Evolutionary conservation across 768 basidiomycete species (phyloP).

Genomic region (Tulasnella sp.): DNA sequence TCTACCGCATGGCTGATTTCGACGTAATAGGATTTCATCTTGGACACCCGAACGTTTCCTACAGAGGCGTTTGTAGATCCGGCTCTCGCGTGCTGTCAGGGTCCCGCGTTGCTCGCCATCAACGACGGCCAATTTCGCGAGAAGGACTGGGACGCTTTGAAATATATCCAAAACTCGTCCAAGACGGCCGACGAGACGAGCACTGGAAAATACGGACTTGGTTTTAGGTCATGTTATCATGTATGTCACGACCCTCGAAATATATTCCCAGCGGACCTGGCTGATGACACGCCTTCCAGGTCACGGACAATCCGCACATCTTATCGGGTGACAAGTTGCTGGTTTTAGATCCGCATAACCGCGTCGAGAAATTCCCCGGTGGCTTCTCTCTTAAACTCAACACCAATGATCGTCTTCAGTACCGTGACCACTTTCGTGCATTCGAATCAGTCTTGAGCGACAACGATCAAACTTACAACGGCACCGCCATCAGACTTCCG

Average conservation of each 20-base stretch:
- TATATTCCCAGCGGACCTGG: neutral
- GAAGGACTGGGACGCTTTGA: neutral
- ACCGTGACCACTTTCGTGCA: too few relatives aligned
- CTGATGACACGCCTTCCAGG: neutral
- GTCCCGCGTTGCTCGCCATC: constrained; percentile 2
- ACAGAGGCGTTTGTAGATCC: neutral
- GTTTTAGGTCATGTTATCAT: constrained; percentile 3
- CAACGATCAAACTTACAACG: constrained; percentile 23
- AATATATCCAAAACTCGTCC: neutral
- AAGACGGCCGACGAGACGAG: constrained; percentile 6
- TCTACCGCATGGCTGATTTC: neutral
- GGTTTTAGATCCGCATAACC: constrained; percentile 1
- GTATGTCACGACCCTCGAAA: neutral
- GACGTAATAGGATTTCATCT: neutral
- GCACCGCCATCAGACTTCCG: constrained; percentile 40
- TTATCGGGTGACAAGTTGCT: neutral
- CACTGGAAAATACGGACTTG: constrained; percentile 5
- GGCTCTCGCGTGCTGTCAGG: neutral
- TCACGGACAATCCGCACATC: constrained; percentile 10
- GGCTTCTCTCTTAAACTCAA: neutral
- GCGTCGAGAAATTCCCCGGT: neutral
- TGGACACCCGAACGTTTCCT: neutral
- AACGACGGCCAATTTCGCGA: neutral
- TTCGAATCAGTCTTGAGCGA: neutral
- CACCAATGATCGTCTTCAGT: too few relatives aligned